Base-by-base conservation (phyloP, 352 stramenopile genomes). In the Phytophthora chlamydospora region DNA sequence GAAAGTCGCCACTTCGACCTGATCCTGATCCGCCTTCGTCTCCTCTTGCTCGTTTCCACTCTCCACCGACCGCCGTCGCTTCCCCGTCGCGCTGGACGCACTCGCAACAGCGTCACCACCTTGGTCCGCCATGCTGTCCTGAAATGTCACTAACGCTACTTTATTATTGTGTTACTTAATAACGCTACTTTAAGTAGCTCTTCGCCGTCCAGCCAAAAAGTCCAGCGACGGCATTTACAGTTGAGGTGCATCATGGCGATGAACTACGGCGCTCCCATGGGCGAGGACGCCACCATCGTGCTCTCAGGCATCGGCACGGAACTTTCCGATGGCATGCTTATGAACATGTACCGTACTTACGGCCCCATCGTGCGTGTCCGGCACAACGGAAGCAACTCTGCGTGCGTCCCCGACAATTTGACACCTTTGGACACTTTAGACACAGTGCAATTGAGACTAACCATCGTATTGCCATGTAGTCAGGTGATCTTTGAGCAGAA, bases 341-440 rank as follows among this genome's bases (percentile, higher is more conserved):
- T 68, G 41, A 88, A 81, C 19, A 78, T 90, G 64, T 86, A 85
- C 53, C 68, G 76, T 32, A 66, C 72, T 1, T 88, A 87, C 45
- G 83, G 83, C 9, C 66, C 71, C 36, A 77, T 93, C 39, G 38
- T 80, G 54, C 81, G 83, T 53, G 61, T 89, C 48, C 56, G 64
- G 24, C 54, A 80, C 33, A 77, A 89, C 46, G 65, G 48, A 13
- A 66, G 48, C 16, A 83, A 85, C 62, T 77, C 73, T 11, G 83
- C 80, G 70, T 88, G 87, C 66, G 77, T 83, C 5, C 44, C 3
- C 21, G 21, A 24, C 21, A 24, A 24, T 24, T 24, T 24, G 21
- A 24, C 21, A 24, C 21, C 7, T 14, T 6, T n/a, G 33, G 16
- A 33, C 12, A 47, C 19, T 14, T 16, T 47, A 34, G 16, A 10